Evolutionary conservation across 2,329 filamentous ascomycete genomes (phyloP).

Genomic region (Penicillium hordei): DNA sequence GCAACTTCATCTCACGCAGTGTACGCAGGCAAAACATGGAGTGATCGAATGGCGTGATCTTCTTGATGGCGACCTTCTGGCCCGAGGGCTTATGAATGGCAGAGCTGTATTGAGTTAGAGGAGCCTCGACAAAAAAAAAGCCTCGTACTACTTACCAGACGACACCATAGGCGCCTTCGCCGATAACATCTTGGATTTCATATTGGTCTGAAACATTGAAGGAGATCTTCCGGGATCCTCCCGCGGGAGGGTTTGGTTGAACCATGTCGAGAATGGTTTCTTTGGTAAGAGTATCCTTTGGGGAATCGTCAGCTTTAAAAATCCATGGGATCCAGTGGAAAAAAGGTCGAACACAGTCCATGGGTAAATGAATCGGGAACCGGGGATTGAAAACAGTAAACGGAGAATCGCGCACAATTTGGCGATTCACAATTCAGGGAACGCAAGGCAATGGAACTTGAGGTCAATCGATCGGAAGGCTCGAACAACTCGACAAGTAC

Average conservation of each 20-base stretch:
- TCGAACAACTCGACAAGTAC: not conserved
- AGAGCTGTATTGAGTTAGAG: conserved; percentile 60
- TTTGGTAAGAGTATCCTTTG: conserved; percentile 3
- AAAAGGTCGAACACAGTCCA: conserved; percentile 9
- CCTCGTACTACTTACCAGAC: conserved; percentile 72
- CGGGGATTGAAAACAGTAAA: not conserved
- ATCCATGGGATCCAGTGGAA: conserved; percentile 5
- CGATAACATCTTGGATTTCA: conserved; percentile 98
- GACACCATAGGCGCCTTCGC: conserved; percentile 96
- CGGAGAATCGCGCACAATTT: not conserved
- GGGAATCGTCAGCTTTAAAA: conserved; percentile 13
- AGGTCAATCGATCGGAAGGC: not conserved
- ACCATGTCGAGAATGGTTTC: conserved; percentile 41
- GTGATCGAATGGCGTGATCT: conserved; percentile 98
- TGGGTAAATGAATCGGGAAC: conserved; percentile 2
- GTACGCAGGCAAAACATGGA: conserved; percentile 98
- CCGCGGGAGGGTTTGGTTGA: conserved; percentile 48
- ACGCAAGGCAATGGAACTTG: not conserved
- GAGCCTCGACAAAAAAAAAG: not conserved
- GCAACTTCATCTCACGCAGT: conserved; percentile 96
- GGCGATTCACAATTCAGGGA: not conserved
- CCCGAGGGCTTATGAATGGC: conserved; percentile 96
- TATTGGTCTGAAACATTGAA: conserved; percentile 99
- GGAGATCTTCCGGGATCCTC: conserved; percentile 83
- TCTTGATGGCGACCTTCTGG: conserved; percentile 99